Percentiles rank a stretch among this genome's conserved stretches.
These are phyloP conservation scores for Populus deltoides DNA, from an alignment of 345 rosid genomes.

Conservation along the genomic window DNA sequence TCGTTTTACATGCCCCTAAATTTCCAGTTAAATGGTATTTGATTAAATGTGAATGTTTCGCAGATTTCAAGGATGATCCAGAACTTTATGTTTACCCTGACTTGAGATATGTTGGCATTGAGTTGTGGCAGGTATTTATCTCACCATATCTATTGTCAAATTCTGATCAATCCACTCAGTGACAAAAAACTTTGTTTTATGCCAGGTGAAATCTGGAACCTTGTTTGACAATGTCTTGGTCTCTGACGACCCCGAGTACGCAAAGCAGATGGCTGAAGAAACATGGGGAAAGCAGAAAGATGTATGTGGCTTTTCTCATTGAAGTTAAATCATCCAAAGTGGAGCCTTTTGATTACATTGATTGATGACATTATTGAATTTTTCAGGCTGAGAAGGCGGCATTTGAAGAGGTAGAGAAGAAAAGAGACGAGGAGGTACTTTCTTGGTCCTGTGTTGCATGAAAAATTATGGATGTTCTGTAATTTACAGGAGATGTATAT, in stretches of 20 bases:
- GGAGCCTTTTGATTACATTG: slow-evolving; percentile 5
- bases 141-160: not conserved
- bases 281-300: slow-evolving; percentile 96
- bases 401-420: slow-evolving; percentile 88
- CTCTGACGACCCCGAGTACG: slow-evolving; percentile 76
- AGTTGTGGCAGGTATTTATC: slow-evolving; percentile 87
- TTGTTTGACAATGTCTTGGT: slow-evolving; percentile 85
- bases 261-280: slow-evolving; percentile 82
- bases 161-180: not conserved
- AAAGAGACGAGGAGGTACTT: slow-evolving; percentile 74
- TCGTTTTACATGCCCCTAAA: not conserved
- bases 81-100: slow-evolving; percentile 83
- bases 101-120: slow-evolving; percentile 91
- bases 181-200: not conserved
- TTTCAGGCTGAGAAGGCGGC: slow-evolving; percentile 95
- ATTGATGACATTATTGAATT: slow-evolving; percentile 16
- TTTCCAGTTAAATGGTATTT: not conserved
- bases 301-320: slow-evolving; percentile 39
- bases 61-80: slow-evolving; percentile 96
- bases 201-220: slow-evolving; percentile 93
- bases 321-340: not conserved
- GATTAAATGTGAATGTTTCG: not conserved
- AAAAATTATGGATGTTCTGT: not conserved
- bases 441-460: not conserved
- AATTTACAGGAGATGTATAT: not conserved